These are phyloP conservation scores for Ramularia collo-cygni DNA, from an alignment of 2,329 filamentous ascomycete genomes.

Conservation along the genomic window DNA sequence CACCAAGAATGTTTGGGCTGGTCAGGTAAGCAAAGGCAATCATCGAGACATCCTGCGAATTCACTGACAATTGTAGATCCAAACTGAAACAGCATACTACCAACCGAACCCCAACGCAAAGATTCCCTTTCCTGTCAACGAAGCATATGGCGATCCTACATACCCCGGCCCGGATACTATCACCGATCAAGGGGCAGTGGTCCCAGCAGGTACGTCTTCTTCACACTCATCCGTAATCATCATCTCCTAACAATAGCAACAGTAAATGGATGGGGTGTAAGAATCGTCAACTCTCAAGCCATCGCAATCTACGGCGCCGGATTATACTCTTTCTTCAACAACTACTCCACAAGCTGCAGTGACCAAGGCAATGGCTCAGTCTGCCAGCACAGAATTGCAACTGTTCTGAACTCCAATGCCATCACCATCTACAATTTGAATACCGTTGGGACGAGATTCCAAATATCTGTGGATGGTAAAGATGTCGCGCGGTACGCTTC, in stretches of 20 bases:
- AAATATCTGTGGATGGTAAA: constrained; percentile 40
- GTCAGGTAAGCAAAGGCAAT: constrained; percentile 35
- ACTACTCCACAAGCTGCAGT: constrained; percentile 46
- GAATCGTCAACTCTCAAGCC: constrained; percentile 51
- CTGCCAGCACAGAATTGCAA: constrained; percentile 46
- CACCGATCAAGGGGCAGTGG: constrained; percentile 5
- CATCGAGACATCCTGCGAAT: not conserved
- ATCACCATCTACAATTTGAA: constrained; percentile 41
- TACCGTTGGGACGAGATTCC: constrained; percentile 35
- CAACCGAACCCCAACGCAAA: constrained; percentile 73
- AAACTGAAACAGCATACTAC: constrained; percentile 83
- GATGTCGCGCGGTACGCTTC: constrained; percentile 40
- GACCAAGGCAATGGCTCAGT: constrained; percentile 32
- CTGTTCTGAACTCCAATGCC: constrained; percentile 36
- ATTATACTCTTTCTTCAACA: constrained; percentile 62
- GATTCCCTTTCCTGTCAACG: constrained; percentile 56
- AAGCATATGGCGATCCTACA: constrained; percentile 57
- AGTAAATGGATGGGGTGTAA: constrained; percentile 58
- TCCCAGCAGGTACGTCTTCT: constrained; percentile 44
- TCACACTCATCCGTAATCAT: constrained; percentile 19
- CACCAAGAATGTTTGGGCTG: constrained; percentile 74
- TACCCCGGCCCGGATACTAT: constrained; percentile 42
- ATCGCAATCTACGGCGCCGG: constrained; percentile 58
- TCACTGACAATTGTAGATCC: constrained; percentile 45
- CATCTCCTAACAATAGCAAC: constrained; percentile 29